A percentile compares a stretch with the other conserved stretches of the same genome.
Conservation (phyloP, 352 stramenopile genomes). For the Globisporangium heterothallicum region DNA sequence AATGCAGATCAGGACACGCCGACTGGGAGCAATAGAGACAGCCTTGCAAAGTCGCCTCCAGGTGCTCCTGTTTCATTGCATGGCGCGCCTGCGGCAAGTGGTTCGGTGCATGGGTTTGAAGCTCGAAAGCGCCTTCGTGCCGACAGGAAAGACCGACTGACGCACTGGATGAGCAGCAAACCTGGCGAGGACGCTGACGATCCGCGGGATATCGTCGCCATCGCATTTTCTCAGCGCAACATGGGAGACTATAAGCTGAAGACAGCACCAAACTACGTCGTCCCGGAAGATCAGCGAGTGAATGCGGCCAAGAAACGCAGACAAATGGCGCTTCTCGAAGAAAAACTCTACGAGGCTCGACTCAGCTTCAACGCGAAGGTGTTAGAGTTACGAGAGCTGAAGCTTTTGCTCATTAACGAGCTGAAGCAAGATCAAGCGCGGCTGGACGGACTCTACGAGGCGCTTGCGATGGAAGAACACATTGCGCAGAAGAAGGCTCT, state of each 20-base stretch:
- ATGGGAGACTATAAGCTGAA: constrained; percentile 94
- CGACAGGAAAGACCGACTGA: constrained; percentile 60
- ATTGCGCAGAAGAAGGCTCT: constrained; percentile 13
- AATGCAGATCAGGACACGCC: neutral
- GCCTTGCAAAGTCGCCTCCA: constrained; percentile 11
- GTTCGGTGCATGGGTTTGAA: constrained; percentile 71
- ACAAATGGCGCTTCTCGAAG: constrained; percentile 84
- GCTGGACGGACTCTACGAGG: constrained; percentile 38
- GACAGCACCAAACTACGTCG: constrained; percentile 78
- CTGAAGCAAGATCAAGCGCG: constrained; percentile 53
- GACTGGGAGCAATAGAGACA: neutral
- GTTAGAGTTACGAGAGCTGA: constrained; percentile 85
- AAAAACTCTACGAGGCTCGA: constrained; percentile 72
- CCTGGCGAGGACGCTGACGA: constrained; percentile 89
- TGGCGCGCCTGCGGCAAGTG: constrained; percentile 2
- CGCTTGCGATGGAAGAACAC: constrained; percentile 22
- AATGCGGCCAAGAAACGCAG: constrained; percentile 87
- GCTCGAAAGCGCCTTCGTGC: constrained; percentile 70
- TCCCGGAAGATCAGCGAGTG: constrained; percentile 85
- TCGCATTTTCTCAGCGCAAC: constrained; percentile 81
- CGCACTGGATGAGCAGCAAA: constrained; percentile 62
- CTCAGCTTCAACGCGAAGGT: constrained; percentile 90
- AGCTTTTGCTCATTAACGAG: constrained; percentile 73
- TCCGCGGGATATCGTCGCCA: constrained; percentile 85
- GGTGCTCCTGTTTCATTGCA: constrained; percentile 15